These are phyloP conservation scores for Pogostemon cablin DNA, from an alignment of 257 asterid species.

Conservation along the genomic window DNA sequence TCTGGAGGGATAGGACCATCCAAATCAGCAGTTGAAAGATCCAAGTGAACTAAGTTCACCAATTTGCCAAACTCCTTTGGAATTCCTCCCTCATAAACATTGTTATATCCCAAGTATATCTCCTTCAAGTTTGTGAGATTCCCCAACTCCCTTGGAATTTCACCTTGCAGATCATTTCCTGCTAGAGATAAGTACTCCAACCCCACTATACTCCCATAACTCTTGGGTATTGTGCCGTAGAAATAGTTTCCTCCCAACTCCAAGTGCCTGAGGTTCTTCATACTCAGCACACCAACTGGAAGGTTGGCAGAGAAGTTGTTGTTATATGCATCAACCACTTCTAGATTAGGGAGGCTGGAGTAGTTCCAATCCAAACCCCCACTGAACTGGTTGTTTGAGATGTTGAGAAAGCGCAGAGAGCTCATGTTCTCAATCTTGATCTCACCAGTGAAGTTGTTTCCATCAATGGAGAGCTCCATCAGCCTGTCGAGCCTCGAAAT, in stretches of 20 bases:
- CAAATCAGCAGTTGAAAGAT: constrained; percentile 72
- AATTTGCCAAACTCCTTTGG: constrained; percentile 81
- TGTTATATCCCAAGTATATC: constrained; percentile 78
- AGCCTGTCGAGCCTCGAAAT: constrained; percentile 65
- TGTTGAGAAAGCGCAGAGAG: constrained; percentile 62
- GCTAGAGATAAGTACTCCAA: constrained; percentile 77
- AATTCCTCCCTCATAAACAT: constrained; percentile 72
- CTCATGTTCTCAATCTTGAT: constrained; percentile 64
- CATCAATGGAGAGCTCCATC: constrained; percentile 72
- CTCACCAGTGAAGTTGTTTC: constrained; percentile 95
- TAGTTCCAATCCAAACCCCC: constrained; percentile 81
- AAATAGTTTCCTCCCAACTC: constrained; percentile 91
- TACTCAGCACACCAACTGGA: constrained; percentile 57
- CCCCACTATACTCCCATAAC: constrained; percentile 56
- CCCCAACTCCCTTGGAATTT: constrained; percentile 71
- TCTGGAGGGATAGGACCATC: constrained; percentile 79
- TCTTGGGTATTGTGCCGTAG: constrained; percentile 60
- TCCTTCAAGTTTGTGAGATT: constrained; percentile 77
- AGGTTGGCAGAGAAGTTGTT: constrained; percentile 75
- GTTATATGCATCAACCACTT: constrained; percentile 79
- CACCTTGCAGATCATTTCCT: constrained; percentile 81
- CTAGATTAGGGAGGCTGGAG: constrained; percentile 55
- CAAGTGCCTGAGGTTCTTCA: constrained; percentile 67
- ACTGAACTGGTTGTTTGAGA: constrained; percentile 68
- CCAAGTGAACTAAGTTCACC: constrained; percentile 66